Base-by-base conservation (phyloP, 2,329 filamentous ascomycete species). In the Aspergillus awamori region DNA sequence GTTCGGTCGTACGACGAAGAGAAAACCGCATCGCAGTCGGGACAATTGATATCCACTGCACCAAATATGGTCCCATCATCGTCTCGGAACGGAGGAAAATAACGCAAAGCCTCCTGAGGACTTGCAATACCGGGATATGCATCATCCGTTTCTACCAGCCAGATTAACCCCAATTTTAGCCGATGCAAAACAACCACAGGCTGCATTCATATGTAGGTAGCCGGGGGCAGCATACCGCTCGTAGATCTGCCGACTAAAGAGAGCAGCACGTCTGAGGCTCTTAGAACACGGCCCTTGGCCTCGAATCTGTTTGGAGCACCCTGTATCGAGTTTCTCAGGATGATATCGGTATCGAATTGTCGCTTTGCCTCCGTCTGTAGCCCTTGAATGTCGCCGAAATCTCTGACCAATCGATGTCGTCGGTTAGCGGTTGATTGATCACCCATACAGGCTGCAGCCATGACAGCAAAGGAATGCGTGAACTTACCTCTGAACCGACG, bases 21-120 rank as follows among this genome's bases (percentile, higher is more conserved):
- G 58, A 72, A 74, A 15, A 71, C 64, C 7, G 71, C 71, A 47
- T 73, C 67, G 48, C 71, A 74, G 56, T 74, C 71, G 2, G 67
- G 67, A 57, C 71, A 74, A 57, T 63, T 58, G 30, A 64, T 52
- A 30, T 72, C 69, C 47, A 60, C 57, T 15, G 63, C 63, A 43
- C 68, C 68, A 5, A 66, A 57, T 8, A 57, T 62, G 30, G 58
- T 43, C 8, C 59, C 68, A 41, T 72, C 71, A 43, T 70, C 67
- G 57, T 71, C 67, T 20, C 63, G 64, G 51, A 69, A 66, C 6
- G 70, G 69, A 8, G 71, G 70, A 15, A 72, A 73, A 6, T 68
- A 48, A 17, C 70, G 69, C n/a, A 73, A 45, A 8, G 63, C 67
- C 59, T 72, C 69, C 33, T 71, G 64, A 17, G 70, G 71, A 43